Conservation (phyloP, 2,329 filamentous ascomycete genomes). For the Dactylellina parvicollis region DNA sequence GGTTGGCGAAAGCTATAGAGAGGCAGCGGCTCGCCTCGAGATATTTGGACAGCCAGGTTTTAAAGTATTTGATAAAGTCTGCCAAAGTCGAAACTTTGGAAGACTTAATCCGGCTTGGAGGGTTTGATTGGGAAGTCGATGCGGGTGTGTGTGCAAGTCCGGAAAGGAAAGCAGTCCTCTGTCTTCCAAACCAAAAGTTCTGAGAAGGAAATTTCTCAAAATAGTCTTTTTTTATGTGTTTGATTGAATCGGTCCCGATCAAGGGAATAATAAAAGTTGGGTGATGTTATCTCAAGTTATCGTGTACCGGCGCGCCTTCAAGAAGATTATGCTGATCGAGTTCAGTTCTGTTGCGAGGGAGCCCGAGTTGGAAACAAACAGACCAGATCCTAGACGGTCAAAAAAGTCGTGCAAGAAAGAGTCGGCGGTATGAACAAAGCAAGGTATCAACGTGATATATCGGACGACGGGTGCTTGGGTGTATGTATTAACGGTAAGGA, state of each 20-base stretch:
- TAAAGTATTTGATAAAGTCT: slow-evolving; percentile 49
- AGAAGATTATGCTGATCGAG: not conserved
- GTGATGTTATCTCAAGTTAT: slow-evolving; percentile 7
- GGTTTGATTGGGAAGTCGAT: slow-evolving; percentile 41
- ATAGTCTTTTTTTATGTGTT: not conserved
- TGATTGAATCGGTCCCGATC: slow-evolving; percentile 8
- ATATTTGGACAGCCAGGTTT: slow-evolving; percentile 55
- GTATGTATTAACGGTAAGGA: slow-evolving; percentile 42
- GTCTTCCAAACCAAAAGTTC: slow-evolving; percentile 3
- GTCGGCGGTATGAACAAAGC: slow-evolving; percentile 29
- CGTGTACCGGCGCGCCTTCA: not conserved
- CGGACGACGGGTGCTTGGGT: slow-evolving; percentile 37
- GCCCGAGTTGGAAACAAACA: slow-evolving; percentile 7
- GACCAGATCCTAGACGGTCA: not conserved
- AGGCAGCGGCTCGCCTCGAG: slow-evolving; percentile 52
- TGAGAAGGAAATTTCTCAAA: not conserved
- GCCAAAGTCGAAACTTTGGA: slow-evolving; percentile 55
- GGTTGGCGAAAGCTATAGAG: slow-evolving; percentile 52
- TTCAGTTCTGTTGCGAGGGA: slow-evolving; percentile 15
- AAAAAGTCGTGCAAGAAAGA: not conserved
- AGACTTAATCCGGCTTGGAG: slow-evolving; percentile 32
- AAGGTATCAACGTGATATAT: slow-evolving; percentile 38
- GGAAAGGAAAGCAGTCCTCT: slow-evolving; percentile 33
- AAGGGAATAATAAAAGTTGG: not conserved
- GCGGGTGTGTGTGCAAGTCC: slow-evolving; percentile 33